Base-by-base conservation (phyloP, 495 filamentous ascomycete species). In the Symbiotaphrina buchneri region DNA sequence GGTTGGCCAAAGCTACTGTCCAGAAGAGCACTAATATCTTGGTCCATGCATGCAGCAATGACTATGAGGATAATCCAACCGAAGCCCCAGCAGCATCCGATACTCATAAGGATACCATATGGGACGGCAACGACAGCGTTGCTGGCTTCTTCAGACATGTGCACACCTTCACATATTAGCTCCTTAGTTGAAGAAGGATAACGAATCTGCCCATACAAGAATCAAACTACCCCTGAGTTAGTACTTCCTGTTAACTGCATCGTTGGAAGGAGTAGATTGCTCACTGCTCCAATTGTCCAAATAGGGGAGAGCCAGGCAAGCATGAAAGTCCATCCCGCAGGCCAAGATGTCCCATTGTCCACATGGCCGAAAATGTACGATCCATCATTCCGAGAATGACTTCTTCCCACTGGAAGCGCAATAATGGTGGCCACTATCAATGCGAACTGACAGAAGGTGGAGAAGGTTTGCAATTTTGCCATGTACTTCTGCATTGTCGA, bases 211-310 rank as follows among this genome's bases (percentile, higher is more conserved):
- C 39, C 1, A 56, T 45, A 30, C 48, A 56, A 14, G 32, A 40
- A 36, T 56, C 51, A 32, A 55, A 55, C 11, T n/a, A n/a, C n/a
- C n/a, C n/a, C n/a, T n/a, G n/a, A n/a, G n/a, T n/a, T n/a, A n/a
- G n/a, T n/a, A n/a, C n/a, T n/a, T n/a, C n/a, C n/a, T n/a, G n/a
- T n/a, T n/a, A n/a, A n/a, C n/a, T n/a, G n/a, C 22, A 25, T 7
- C 8, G 7, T 25, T 25, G 22, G 22, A 25, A 8, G 7, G 7
- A 8, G 1, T n/a, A n/a, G n/a, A n/a, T n/a, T n/a, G n/a, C n/a
- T n/a, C n/a, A n/a, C n/a, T n/a, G 39, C 57, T 0, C 68, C 69
- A 36, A 74, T 71, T 0, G 68, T 70, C 71, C 71, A 76, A 30
- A 76, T 74, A 0, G 71, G 69, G 10, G 49, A 56, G 4, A 76